Percentiles rank a stretch among this genome's conserved stretches.
Evolutionary conservation across 345 rosid species (phyloP).

Genomic region (Erucastrum elatum): DNA sequence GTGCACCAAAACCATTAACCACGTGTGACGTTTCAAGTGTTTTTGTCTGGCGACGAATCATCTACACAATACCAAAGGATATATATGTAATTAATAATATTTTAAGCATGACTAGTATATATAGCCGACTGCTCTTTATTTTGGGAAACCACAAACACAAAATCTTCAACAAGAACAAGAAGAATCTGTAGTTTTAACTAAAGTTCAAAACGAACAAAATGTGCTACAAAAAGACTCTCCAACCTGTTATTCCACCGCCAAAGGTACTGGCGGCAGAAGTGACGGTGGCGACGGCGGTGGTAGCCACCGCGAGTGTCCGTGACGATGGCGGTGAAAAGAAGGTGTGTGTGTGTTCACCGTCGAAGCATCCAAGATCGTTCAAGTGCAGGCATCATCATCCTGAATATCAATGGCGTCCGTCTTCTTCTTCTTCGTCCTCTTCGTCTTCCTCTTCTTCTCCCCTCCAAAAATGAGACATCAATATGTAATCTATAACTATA

Average conservation of each 20-base stretch:
- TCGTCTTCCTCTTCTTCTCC: conserved; percentile 20
- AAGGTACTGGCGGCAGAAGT: conserved; percentile 16
- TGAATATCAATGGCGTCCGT: conserved; percentile 53
- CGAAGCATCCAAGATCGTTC: conserved; percentile 77
- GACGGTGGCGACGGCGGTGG: conserved; percentile 28
- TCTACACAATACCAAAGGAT: conserved; percentile 31
- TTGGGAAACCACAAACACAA: conserved; percentile 20
- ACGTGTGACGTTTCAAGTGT: conserved; percentile 9
- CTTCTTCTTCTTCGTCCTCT: conserved; percentile 19
- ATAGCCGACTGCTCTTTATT: conserved; percentile 33
- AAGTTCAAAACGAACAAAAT: conserved; percentile 16
- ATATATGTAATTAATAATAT: conserved; percentile 22
- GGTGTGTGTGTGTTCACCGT: conserved; percentile 70
- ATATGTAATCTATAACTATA: conserved; percentile 19
- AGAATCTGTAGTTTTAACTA: background rate
- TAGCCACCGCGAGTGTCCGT: conserved; percentile 11
- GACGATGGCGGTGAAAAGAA: conserved; percentile 37
- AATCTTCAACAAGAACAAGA: background rate
- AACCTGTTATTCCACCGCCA: conserved; percentile 15
- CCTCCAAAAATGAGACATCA: conserved; percentile 25
- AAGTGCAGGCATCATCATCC: conserved; percentile 70
- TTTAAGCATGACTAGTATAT: conserved; percentile 20
- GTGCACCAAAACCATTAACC: background rate
- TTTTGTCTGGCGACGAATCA: conserved; percentile 9
- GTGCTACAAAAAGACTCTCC: conserved; percentile 32